Conservation (phyloP, 768 basidiomycete genomes). For the Termitomyces sp. region DNA sequence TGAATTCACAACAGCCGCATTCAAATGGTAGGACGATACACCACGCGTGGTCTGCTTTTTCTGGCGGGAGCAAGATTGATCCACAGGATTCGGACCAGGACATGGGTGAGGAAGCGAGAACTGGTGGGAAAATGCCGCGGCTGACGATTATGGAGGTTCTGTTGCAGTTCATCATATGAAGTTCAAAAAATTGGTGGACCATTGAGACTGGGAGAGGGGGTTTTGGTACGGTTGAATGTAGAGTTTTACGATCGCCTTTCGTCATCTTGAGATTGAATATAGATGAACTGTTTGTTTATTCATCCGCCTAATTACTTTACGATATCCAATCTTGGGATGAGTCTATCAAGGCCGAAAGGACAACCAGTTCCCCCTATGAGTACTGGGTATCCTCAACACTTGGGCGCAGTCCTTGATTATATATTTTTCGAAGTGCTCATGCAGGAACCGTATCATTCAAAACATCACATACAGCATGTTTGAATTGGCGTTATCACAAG, state of each 20-base stretch:
- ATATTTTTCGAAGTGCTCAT: too few relatives aligned
- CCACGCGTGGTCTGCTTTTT: slow-evolving; percentile 80
- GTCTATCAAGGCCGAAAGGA: too few relatives aligned
- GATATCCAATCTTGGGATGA: neutral
- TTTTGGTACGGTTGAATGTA: neutral
- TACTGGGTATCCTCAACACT: neutral
- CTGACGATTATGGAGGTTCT: too few relatives aligned
- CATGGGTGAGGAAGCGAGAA: slow-evolving; percentile 55
- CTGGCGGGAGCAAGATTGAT: slow-evolving; percentile 85
- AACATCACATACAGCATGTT: neutral
- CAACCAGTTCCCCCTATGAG: neutral
- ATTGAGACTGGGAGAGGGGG: neutral
- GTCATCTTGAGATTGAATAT: neutral
- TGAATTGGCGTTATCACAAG: neutral
- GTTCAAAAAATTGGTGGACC: too few relatives aligned
- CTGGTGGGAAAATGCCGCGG: too few relatives aligned
- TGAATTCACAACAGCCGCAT: slow-evolving; percentile 9
- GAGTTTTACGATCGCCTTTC: neutral
- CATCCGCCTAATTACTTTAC: neutral
- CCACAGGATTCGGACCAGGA: slow-evolving; percentile 79
- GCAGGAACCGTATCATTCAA: too few relatives aligned
- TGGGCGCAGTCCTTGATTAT: too few relatives aligned
- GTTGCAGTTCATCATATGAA: too few relatives aligned
- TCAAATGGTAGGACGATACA: slow-evolving; percentile 20
- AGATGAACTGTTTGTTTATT: neutral